These are phyloP conservation scores for Dujonia santamariae DNA, from an alignment of 1,139 yeast genomes.

Conservation along the genomic window DNA sequence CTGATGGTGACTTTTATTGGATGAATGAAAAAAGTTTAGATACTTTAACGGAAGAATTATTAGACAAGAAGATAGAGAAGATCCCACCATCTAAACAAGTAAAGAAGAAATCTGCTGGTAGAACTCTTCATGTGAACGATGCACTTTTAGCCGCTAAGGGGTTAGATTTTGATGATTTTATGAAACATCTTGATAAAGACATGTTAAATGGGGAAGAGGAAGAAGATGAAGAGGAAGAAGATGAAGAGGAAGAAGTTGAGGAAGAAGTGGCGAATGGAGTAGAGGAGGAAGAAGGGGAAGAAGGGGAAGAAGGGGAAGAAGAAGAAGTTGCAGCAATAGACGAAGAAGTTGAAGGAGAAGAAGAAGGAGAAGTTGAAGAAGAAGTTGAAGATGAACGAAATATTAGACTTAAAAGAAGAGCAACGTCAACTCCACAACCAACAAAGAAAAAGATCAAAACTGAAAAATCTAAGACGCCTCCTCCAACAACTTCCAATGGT, in stretches of 20 bases:
- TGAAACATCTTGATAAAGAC: slow-evolving; percentile 26
- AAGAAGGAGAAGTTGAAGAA: slow-evolving; percentile 9
- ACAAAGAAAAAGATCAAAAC: slow-evolving; percentile 10
- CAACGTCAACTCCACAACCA: slow-evolving; percentile 9
- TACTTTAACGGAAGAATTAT: slow-evolving; percentile 26
- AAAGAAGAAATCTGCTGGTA: slow-evolving; percentile 22
- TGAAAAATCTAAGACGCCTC: slow-evolving; percentile 13
- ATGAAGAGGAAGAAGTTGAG: slow-evolving; percentile 25
- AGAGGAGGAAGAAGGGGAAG: slow-evolving; percentile 17
- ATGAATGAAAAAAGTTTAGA: slow-evolving; percentile 40
- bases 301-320: slow-evolving; percentile 13
- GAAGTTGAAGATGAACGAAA: slow-evolving; percentile 10
- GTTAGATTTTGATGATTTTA: slow-evolving; percentile 37
- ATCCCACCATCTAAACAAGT: slow-evolving; percentile 21
- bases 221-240: slow-evolving; percentile 28
- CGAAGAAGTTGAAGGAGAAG: slow-evolving; percentile 5
- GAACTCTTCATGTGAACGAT: slow-evolving; percentile 33
- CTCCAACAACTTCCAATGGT: slow-evolving; percentile 3
- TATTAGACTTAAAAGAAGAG: slow-evolving; percentile 6
- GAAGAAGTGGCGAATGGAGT: slow-evolving; percentile 20
- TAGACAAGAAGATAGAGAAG: slow-evolving; percentile 26
- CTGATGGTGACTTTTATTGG: slow-evolving; percentile 50
- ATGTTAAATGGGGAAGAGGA: slow-evolving; percentile 23
- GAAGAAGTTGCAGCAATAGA: slow-evolving; percentile 2
- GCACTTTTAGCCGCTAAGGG: slow-evolving; percentile 41